Evolutionary conservation across 2,329 filamentous ascomycete species (phyloP).

Genomic region (Ophiostoma himal-ulmi): DNA sequence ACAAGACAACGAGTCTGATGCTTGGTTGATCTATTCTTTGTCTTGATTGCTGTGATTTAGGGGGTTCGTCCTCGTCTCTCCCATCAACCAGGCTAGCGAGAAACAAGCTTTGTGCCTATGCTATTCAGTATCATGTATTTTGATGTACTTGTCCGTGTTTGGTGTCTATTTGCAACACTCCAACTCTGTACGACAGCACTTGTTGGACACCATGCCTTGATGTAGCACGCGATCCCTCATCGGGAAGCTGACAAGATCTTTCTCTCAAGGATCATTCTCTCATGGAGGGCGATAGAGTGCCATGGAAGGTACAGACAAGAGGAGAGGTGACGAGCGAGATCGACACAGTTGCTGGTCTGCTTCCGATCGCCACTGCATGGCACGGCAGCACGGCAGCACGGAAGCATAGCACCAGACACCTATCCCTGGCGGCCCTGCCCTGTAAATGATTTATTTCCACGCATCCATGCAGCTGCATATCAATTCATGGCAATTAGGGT

Average conservation of each 20-base stretch:
- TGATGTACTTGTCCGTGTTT: background rate
- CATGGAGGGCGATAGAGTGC: background rate
- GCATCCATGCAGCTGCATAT: background rate
- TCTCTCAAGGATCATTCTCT: background rate
- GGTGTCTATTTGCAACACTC: background rate
- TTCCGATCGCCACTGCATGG: background rate
- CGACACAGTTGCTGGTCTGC: background rate
- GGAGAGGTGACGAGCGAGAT: too few species aligned
- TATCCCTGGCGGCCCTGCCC: background rate
- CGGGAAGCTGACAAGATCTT: background rate
- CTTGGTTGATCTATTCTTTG: background rate
- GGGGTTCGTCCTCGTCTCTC: background rate
- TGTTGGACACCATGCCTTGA: background rate
- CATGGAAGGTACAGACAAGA: background rate
- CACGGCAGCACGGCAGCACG: background rate
- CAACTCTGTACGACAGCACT: background rate
- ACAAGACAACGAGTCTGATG: background rate
- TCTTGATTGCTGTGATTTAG: background rate
- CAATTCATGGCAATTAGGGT: background rate
- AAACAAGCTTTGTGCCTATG: background rate
- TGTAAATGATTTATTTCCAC: background rate
- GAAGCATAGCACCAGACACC: background rate
- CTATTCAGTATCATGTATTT: background rate
- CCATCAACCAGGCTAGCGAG: background rate
- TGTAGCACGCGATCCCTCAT: background rate